phyloP scores from a whole-genome alignment of 2,329 filamentous ascomycete species.

The Penicillium sclerotigenum region DNA sequence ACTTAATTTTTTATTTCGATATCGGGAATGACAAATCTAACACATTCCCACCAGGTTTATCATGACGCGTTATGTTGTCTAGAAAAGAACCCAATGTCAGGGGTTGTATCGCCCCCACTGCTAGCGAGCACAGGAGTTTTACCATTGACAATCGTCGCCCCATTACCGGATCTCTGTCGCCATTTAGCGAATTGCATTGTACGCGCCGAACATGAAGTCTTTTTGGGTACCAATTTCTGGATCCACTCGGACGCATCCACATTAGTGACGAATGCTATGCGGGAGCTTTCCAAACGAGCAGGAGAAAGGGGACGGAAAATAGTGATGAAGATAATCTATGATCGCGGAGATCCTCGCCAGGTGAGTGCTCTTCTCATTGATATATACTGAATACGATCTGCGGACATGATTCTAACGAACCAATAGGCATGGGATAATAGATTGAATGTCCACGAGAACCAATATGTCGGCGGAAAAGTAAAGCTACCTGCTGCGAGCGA shows the following conservation, averaged over 20 bases:
- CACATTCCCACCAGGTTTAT: constrained; percentile 50
- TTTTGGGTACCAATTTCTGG: constrained; percentile 75
- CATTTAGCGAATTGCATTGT: constrained; percentile 76
- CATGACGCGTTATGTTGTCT: constrained; percentile 57
- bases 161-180: constrained; percentile 66
- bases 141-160: constrained; percentile 67
- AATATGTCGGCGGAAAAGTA: constrained; percentile 58
- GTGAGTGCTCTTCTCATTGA: constrained; percentile 22
- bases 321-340: constrained; percentile 72
- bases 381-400: not conserved
- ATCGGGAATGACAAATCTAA: not conserved
- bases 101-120: constrained; percentile 57
- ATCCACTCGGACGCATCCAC: constrained; percentile 64
- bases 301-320: constrained; percentile 56
- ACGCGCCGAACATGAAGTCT: constrained; percentile 68
- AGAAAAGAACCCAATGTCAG: constrained; percentile 41
- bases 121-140: constrained; percentile 61
- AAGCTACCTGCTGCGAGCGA: constrained; percentile 61
- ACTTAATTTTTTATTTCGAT: not conserved
- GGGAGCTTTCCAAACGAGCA: constrained; percentile 65
- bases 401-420: not conserved
- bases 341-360: constrained; percentile 65
- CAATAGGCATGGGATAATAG: constrained; percentile 59
- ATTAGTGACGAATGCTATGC: constrained; percentile 65
- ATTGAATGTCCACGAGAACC: constrained; percentile 55